A percentile compares a stretch with the other conserved stretches of the same genome.
phyloP scores from a whole-genome alignment of 345 rosid genomes.

The Populus alba region DNA sequence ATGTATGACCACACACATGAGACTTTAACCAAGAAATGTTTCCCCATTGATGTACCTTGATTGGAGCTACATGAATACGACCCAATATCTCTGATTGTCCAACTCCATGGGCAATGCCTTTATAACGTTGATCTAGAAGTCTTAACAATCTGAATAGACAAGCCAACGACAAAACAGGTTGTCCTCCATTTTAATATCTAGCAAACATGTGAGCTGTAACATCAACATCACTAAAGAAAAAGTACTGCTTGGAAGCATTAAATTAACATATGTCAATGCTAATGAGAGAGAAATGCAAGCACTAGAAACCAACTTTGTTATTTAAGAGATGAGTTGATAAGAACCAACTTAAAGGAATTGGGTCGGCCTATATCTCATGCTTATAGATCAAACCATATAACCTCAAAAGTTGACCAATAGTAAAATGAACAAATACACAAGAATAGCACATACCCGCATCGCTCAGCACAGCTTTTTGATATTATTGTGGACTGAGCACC shows the following conservation, averaged over 20 bases:
- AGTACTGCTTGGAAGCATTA: no score
- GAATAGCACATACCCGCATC: constrained; percentile 64
- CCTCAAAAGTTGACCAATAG: background rate
- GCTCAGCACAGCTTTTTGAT: constrained; percentile 97
- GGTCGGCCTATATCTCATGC: background rate
- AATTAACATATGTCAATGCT: background rate
- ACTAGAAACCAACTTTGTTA: background rate
- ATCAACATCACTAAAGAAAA: background rate
- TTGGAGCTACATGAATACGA: constrained; percentile 94
- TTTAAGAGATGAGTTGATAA: background rate
- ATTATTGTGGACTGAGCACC: constrained; percentile 98
- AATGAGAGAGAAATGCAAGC: background rate
- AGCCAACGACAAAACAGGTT: constrained; percentile 9
- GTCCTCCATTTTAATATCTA: background rate
- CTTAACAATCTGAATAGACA: constrained; percentile 65
- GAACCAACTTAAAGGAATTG: background rate
- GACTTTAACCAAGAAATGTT: background rate
- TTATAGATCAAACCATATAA: background rate
- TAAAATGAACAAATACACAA: background rate
- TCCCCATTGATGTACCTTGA: constrained; percentile 50
- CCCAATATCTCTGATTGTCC: constrained; percentile 98
- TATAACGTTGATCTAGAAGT: constrained; percentile 86
- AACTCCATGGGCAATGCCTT: constrained; percentile 97
- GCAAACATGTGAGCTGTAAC: background rate
- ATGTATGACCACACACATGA: background rate